Percentiles rank a stretch among this genome's conserved stretches.
Conservation (phyloP, 2,329 filamentous ascomycete species). For the Calycina herbarum region DNA sequence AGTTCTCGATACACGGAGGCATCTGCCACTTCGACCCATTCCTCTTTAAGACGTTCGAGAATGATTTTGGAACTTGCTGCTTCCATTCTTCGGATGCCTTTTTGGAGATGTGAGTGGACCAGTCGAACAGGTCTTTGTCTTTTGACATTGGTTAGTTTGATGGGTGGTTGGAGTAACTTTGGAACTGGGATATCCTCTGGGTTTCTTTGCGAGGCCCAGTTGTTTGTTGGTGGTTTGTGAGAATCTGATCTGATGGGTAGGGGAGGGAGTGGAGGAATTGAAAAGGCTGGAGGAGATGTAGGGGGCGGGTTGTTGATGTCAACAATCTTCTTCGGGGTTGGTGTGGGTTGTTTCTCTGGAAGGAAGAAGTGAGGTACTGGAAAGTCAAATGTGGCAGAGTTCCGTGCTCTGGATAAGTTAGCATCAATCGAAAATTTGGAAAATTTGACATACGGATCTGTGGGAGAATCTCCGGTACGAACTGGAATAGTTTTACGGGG, state of each 20-base stretch:
- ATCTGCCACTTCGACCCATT: slow-evolving; percentile 47
- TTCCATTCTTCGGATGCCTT: slow-evolving; percentile 56
- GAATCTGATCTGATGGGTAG: slow-evolving; percentile 13
- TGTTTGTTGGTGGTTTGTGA: slow-evolving; percentile 27
- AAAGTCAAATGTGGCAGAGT: slow-evolving; percentile 27
- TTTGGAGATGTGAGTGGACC: slow-evolving; percentile 46
- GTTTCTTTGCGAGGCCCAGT: slow-evolving; percentile 14
- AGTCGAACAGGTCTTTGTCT: slow-evolving; percentile 6
- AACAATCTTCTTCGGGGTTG: not conserved
- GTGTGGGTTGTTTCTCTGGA: slow-evolving; percentile 6
- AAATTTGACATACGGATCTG: slow-evolving; percentile 18
- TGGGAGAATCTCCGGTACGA: slow-evolving; percentile 21
- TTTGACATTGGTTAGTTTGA: not conserved
- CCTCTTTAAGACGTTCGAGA: slow-evolving; percentile 55
- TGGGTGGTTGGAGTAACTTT: slow-evolving; percentile 6
- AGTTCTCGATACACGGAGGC: slow-evolving; percentile 51
- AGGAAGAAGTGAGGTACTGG: slow-evolving; percentile 23
- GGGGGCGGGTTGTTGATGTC: not conserved
- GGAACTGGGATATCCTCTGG: not conserved
- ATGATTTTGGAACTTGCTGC: slow-evolving; percentile 52
- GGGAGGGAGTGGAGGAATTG: not conserved
- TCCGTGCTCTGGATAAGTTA: slow-evolving; percentile 15
- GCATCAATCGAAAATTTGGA: not conserved
- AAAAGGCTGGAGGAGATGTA: not conserved
- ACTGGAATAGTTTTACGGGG: slow-evolving; percentile 25